These are phyloP conservation scores for Tetraselmis striata DNA, from an alignment of 139 green algal species.

Conservation along the genomic window DNA sequence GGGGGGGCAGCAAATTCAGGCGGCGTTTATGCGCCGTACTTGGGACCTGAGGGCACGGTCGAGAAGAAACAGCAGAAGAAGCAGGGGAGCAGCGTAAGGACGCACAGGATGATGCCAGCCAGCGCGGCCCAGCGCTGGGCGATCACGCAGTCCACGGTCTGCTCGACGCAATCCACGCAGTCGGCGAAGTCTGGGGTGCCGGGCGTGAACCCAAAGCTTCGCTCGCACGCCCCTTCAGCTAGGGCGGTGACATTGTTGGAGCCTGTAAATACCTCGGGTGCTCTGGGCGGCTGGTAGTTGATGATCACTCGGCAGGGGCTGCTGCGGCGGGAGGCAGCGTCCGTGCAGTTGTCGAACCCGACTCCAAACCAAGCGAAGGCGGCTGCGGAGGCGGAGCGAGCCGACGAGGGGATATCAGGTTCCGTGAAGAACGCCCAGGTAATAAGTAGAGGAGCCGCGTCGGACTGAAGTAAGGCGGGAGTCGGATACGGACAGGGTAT, in stretches of 20 bases:
- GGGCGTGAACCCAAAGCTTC: neutral
- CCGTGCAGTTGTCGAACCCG: neutral
- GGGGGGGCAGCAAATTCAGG: too few relatives aligned
- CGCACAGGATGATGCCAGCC: neutral
- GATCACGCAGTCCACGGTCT: neutral
- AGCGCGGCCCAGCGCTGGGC: neutral
- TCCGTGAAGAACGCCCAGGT: neutral
- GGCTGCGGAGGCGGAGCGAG: neutral
- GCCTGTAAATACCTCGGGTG: neutral
- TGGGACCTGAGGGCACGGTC: neutral
- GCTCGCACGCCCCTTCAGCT: neutral
- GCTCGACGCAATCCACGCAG: neutral
- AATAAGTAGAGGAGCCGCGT: neutral
- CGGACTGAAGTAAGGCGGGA: neutral
- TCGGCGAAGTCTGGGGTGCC: neutral
- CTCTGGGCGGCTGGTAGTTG: neutral
- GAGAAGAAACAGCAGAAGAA: neutral
- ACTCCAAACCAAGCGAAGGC: neutral
- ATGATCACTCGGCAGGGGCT: neutral
- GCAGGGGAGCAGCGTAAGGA: neutral
- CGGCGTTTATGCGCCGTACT: too few relatives aligned
- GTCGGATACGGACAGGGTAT: neutral
- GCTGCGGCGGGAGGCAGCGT: too few relatives aligned
- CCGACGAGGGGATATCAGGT: too few relatives aligned
- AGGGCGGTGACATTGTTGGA: neutral